Evolutionary conservation across 129 eudicot genomes (phyloP), one percentile per base, ranked within the genome.

Genomic region (Centella asiatica): DNA sequence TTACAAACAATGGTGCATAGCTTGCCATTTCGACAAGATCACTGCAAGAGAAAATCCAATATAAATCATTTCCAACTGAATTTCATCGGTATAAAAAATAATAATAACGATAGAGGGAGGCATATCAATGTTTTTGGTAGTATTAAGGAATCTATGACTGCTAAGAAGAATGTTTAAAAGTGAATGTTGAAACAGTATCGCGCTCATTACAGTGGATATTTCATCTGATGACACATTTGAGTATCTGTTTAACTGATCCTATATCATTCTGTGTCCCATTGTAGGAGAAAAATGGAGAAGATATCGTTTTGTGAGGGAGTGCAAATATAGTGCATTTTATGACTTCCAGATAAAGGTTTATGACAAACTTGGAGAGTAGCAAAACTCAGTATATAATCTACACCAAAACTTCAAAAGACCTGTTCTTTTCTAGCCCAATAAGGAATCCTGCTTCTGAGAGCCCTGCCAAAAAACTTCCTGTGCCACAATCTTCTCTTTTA

Each of bases 361-460:
- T 1, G 13, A 36, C 15, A 23, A 37, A 19, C 22, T 34, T 12
- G 49, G 18, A 60, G 0, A 37, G 37, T 60, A 11, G 23, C 65
- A 37, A 37, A 64, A 55, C 31, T 59, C 33, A 17, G 12, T 25
- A 19, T n/a, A 71, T 40, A 54, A 18, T 70, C 5, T 7, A n/a
- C 22, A 15, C 36, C 13, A 42, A 25, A 20, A 62, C 22, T 3
- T 25, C 3, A 39, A 63, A 60, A 33, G 50, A 87, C 99, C 96
- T 79, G 69, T 87, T 92, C 67, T 71, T 92, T 74, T 92, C 99
- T 9, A 92, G 27, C 57, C 96, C 99, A 49, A 92, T 76, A 57
- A 87, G 88, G 61, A 92, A 92, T 39, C 84, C 96, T 65, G 99
- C 99, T 82, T 92, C 89, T 57, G 84, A 92, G 25, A 92, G 25